Percentiles rank a stretch among this genome's conserved stretches.
Conservation (phyloP, 352 stramenopile species). For the Pythium periplocum region DNA sequence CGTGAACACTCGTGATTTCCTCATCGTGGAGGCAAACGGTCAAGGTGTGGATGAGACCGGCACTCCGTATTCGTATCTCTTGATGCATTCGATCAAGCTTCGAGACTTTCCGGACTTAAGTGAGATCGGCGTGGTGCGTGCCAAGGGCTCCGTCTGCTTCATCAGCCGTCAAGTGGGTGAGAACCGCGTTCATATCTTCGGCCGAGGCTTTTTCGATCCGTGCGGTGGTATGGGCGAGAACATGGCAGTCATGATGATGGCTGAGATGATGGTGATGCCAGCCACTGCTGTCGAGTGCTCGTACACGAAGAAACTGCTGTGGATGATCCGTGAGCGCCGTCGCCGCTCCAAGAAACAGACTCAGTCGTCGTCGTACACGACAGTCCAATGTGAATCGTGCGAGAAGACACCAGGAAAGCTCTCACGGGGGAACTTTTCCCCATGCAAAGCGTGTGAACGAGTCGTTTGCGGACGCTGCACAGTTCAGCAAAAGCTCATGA, state of each 20-base stretch:
- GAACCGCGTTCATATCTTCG: constrained; percentile 28
- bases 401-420: constrained; percentile 17
- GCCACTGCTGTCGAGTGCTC: constrained; percentile 38
- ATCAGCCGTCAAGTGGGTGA: constrained; percentile 27
- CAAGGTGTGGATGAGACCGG: constrained; percentile 27
- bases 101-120: constrained; percentile 30
- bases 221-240: constrained; percentile 38
- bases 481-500: constrained; percentile 47
- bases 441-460: constrained; percentile 40
- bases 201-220: constrained; percentile 40
- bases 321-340: constrained; percentile 35
- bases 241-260: constrained; percentile 32
- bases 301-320: constrained; percentile 54
- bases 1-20: constrained; percentile 40
- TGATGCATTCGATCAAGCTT: constrained; percentile 49
- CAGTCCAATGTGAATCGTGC: constrained; percentile 22
- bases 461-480: constrained; percentile 47
- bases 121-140: constrained; percentile 37
- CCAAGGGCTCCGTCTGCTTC: constrained; percentile 42
- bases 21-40: constrained; percentile 41
- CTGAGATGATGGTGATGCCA: constrained; percentile 34
- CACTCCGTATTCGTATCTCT: constrained; percentile 31
- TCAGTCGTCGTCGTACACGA: constrained; percentile 1
- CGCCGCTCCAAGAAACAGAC: constrained; percentile 4
- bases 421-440: not conserved